phyloP scores from a whole-genome alignment of 257 asterid species.

The Fraxinus pennsylvanica region DNA sequence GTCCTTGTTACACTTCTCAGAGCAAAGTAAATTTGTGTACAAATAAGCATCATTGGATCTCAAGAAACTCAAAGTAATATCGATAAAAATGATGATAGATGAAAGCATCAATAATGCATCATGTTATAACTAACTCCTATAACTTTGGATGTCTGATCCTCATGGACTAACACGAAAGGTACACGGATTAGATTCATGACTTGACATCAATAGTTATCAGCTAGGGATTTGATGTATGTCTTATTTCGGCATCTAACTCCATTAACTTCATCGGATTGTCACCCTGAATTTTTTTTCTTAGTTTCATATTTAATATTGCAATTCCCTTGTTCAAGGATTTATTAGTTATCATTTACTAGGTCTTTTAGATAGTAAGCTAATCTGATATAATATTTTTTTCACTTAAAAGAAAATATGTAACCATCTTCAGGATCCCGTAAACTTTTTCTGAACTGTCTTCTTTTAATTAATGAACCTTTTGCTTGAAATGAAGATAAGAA shows the following conservation, averaged over 20 bases:
- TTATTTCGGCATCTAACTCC: not conserved
- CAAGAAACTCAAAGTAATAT: not conserved
- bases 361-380: not conserved
- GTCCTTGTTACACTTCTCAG: not conserved
- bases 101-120: not conserved
- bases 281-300: not conserved
- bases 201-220: not conserved
- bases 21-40: not conserved
- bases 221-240: not conserved
- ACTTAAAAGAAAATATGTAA: not conserved
- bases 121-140: not conserved
- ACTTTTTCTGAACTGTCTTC: not conserved
- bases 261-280: not conserved
- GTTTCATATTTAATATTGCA: not conserved
- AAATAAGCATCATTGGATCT: not conserved
- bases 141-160: not conserved
- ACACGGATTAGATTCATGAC: not conserved
- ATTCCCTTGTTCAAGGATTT: not conserved
- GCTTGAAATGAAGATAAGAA: not conserved
- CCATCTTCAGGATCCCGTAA: not conserved
- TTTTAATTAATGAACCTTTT: not conserved
- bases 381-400: not conserved
- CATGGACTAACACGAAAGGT: not conserved
- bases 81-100: not conserved
- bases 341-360: not conserved